Base-by-base conservation (phyloP, 192 early-diverging fungal genomes). In the Coemansia sp. region DNA sequence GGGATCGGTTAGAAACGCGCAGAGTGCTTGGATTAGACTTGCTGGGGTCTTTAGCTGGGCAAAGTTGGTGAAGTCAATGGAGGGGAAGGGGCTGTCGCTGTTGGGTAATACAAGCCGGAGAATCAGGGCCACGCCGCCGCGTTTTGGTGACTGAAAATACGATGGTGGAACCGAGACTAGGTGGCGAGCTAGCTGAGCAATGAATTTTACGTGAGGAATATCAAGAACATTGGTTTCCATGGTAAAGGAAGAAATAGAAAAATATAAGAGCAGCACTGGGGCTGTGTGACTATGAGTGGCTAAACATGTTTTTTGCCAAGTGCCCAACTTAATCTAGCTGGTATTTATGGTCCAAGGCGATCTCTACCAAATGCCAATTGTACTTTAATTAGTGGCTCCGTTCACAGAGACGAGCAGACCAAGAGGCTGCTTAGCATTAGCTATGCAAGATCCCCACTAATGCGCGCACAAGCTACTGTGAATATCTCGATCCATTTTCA, bases 171-270 rank as follows among this genome's bases (percentile, higher is more conserved):
- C 56, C 3, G 77, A 71, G 2, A 36, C 69, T 11, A 80, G 39
- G 46, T 80, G 77, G 13, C 77, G 63, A 1, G 66, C 31, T 21
- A 80, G 65, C 59, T 80, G 77, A 13, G 71, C 36, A 34, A 80
- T 31, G n/a, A 65, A 74, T 1, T 74, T 65, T 11, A 55, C 55
- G 34, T 80, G 72, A 9, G 65, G 68, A 14, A 79, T 68, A 39
- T 64, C 65, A 14, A 33, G 23, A 50, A 50, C 9, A 3, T 50
- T 53, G 50, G 26, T 28, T 4, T 53, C 50, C 50, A 53, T 53
- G 11, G 26, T n/a, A 10, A 16, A 40, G 9, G n/a, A 13, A 2
- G 31, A 34, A 9, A 28, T 42, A 38, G 18, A 36, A 59, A 37
- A 21, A 16, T 28, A 20, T 9, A 18, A 53, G 26, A 34, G 50